Base-by-base conservation (phyloP, 805 yeast genomes). In the Cyberlindnera maritima region DNA sequence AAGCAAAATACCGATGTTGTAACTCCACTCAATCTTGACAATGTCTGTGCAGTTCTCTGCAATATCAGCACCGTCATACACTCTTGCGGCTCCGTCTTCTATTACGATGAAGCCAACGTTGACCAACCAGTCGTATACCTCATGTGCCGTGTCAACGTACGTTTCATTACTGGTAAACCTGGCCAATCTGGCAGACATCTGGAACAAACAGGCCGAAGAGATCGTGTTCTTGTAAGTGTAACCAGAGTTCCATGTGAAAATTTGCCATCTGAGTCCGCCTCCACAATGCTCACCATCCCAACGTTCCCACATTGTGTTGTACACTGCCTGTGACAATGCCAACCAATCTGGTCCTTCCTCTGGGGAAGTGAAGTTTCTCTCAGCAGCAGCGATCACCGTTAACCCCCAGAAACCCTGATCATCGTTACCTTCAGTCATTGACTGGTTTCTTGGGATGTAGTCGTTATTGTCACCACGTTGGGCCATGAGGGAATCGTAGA, bases 221-320 rank as follows among this genome's bases (percentile, higher is more conserved):
- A 82, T 77, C 32, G 85, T 70, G 62, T 81, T 82, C 56, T 82
- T 82, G 61, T 82, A 82, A 51, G 76, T 72, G 62, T 81, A 82
- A 49, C 88, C 88, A 17, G 82, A 74, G 59, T 82, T 81, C 85
- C 85, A 80, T 35, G 83, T 73, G 65, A 81, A 81, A 47, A 82
- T 82, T 65, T 81, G 88, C 88, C 88, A 83, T 70, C 88, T 77
- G 44, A 83, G 65, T 6, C 88, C 88, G 46, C 88, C 88, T 28
- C 72, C 75, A 62, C 88, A 82, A 52, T 67, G 58, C 1, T 57
- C 62, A 3, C 59, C 47, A 58, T 81, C 88, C 88, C 87, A 81
- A 58, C 87, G 71, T 3, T 76, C 67, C 59, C 75, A 70, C 80
- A 81, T 80, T 19, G 85, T 79, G 54, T 81, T 80, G 63, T 73